Evolutionary conservation across 768 basidiomycete genomes (phyloP).

Genomic region (Phaeotremella skinneri): DNA sequence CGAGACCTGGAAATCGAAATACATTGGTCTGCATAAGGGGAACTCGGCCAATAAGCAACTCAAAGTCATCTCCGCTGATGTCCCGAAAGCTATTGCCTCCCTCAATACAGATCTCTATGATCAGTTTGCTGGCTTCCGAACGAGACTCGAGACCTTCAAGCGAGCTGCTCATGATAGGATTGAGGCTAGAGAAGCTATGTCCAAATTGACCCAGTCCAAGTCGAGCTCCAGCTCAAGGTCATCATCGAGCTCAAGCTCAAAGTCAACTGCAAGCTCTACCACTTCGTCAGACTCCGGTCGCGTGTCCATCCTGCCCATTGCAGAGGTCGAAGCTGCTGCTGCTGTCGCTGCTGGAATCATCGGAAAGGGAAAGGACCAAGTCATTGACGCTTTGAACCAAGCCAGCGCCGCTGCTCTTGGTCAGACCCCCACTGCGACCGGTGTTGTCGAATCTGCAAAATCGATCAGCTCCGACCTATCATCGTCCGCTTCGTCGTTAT

Average conservation of each 20-base stretch:
- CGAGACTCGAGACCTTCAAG: constrained; percentile 31
- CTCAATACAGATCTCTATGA: constrained; percentile 41
- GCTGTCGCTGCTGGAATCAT: constrained; percentile 33
- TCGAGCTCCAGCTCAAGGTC: constrained; percentile 6
- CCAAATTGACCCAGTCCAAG: constrained; percentile 1
- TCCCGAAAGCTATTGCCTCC: constrained; percentile 21
- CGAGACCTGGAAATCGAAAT: constrained; percentile 21
- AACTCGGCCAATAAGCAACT: constrained; percentile 9
- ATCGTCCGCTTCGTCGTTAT: constrained; percentile 19
- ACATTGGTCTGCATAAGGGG: constrained; percentile 13
- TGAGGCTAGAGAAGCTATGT: constrained; percentile 35
- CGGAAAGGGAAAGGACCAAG: constrained; percentile 47
- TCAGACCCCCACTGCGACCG: constrained; percentile 15
- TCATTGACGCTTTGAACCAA: constrained; percentile 39
- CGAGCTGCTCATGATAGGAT: constrained; percentile 37
- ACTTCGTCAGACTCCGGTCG: constrained; percentile 14
- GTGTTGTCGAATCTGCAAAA: constrained; percentile 20
- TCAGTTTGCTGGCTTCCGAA: constrained; percentile 36
- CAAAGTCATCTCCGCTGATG: constrained; percentile 13
- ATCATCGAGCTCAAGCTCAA: constrained; percentile 1
- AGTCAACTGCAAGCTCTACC: constrained; percentile 8
- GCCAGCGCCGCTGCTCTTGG: constrained; percentile 23
- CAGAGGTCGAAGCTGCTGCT: constrained; percentile 23
- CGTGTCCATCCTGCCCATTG: constrained; percentile 38
- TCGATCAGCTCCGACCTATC: constrained; percentile 1